Percentiles rank a stretch among this genome's conserved stretches.
These are phyloP conservation scores for Aphanomyces invadans DNA, from an alignment of 352 stramenopile genomes.

Conservation along the genomic window DNA sequence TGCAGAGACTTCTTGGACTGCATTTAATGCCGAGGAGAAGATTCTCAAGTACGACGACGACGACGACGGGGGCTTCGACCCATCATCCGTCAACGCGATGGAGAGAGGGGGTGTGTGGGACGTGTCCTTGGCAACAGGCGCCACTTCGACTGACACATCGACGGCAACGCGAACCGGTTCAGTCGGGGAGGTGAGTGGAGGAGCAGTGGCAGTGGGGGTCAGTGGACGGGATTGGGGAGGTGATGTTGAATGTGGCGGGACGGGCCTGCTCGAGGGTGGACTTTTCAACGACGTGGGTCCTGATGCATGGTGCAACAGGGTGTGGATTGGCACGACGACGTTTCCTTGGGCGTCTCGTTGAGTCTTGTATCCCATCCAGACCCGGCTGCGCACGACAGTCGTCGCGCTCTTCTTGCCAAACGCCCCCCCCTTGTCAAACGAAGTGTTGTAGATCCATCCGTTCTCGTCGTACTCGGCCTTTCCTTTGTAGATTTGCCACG, in stretches of 20 bases:
- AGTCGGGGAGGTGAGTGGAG: too few relatives aligned
- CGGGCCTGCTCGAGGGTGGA: background rate
- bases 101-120: background rate
- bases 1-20: constrained; percentile 23
- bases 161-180: too few relatives aligned
- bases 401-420: constrained; percentile 51
- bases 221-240: too few relatives aligned
- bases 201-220: too few relatives aligned
- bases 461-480: constrained; percentile 79
- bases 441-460: constrained; percentile 69
- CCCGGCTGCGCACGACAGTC: constrained; percentile 66
- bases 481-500: constrained; percentile 69
- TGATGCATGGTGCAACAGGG: background rate
- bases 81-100: background rate
- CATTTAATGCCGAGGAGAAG: constrained; percentile 15
- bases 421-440: constrained; percentile 43
- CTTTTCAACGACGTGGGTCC: constrained; percentile 5
- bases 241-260: too few relatives aligned
- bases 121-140: background rate
- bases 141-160: background rate
- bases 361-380: constrained; percentile 52
- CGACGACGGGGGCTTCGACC: background rate
- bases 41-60: constrained; percentile 6
- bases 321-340: background rate
- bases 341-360: background rate